phyloP scores from a whole-genome alignment of 1,139 yeast species.

The Magnusiomyces paraingens region DNA sequence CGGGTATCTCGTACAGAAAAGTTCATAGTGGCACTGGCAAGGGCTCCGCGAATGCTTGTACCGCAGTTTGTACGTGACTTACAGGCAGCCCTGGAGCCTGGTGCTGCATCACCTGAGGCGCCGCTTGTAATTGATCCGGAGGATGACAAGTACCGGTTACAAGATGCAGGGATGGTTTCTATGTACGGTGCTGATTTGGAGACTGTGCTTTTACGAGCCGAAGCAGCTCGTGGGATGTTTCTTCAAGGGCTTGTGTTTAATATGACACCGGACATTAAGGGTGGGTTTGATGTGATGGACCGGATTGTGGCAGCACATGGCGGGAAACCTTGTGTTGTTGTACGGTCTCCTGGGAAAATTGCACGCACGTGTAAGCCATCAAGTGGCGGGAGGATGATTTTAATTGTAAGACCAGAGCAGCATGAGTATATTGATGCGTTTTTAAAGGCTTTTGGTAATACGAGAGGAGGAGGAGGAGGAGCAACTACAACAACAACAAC shows the following conservation, averaged over 20 bases:
- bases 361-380: conserved; percentile 27
- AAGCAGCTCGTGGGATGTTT: conserved; percentile 3
- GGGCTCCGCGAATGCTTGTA: conserved; percentile 36
- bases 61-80: conserved; percentile 30
- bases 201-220: conserved; percentile 8
- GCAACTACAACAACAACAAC: too few relatives aligned
- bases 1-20: conserved; percentile 77
- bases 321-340: conserved; percentile 15
- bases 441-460: conserved; percentile 9
- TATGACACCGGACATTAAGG: conserved; percentile 43
- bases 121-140: conserved; percentile 27
- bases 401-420: conserved; percentile 18
- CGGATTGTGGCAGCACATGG: conserved; percentile 67
- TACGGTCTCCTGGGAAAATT: conserved; percentile 21
- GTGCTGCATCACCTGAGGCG: conserved; percentile 9
- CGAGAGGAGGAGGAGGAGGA: neutral
- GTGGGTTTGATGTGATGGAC: conserved; percentile 57
- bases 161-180: neutral
- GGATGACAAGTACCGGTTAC: conserved; percentile 17
- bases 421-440: conserved; percentile 14
- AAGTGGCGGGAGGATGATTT: conserved; percentile 13
- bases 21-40: conserved; percentile 49
- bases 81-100: neutral
- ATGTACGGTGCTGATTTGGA: neutral
- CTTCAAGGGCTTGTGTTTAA: conserved; percentile 11